These are phyloP conservation scores for Chrysosporium keratinophilum DNA, from an alignment of 2,329 filamentous ascomycete species.

Conservation along the genomic window DNA sequence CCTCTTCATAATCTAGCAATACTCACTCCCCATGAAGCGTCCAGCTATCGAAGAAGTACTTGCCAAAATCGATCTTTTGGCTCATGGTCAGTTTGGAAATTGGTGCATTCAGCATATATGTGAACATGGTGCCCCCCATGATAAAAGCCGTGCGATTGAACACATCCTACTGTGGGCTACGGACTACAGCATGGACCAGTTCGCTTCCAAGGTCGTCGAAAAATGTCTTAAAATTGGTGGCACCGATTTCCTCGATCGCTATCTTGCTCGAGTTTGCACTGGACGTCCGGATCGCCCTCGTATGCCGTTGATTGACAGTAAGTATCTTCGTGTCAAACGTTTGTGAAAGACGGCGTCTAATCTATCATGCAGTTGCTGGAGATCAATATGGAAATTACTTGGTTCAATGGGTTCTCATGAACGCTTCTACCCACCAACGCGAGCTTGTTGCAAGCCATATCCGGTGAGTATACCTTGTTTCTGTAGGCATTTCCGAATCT, in stretches of 20 bases:
- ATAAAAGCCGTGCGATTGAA: slow-evolving; percentile 87
- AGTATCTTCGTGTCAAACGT: slow-evolving; percentile 22
- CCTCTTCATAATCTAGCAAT: not conserved
- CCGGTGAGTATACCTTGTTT: slow-evolving; percentile 38
- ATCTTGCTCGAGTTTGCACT: slow-evolving; percentile 88
- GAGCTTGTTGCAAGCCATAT: slow-evolving; percentile 91
- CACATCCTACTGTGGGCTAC: slow-evolving; percentile 88
- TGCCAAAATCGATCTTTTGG: slow-evolving; percentile 86
- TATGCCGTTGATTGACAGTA: slow-evolving; percentile 89
- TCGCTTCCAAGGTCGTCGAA: slow-evolving; percentile 97
- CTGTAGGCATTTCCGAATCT: slow-evolving; percentile 5
- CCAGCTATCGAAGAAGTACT: slow-evolving; percentile 96
- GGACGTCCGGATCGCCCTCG: slow-evolving; percentile 81
- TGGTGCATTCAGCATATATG: slow-evolving; percentile 99
- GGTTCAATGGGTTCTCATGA: slow-evolving; percentile 91
- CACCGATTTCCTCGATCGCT: slow-evolving; percentile 78
- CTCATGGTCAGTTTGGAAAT: slow-evolving; percentile 96
- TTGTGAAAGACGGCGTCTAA: not conserved
- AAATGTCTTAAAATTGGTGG: slow-evolving; percentile 98
- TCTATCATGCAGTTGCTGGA: slow-evolving; percentile 55
- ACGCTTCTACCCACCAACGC: slow-evolving; percentile 75
- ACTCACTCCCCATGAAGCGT: slow-evolving; percentile 48
- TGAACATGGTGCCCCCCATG: slow-evolving; percentile 82
- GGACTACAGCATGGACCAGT: slow-evolving; percentile 98
- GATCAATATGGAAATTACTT: slow-evolving; percentile 99